Base-by-base conservation (phyloP, 1,284 basidiomycete genomes). In the Xerocomus amazonicus region DNA sequence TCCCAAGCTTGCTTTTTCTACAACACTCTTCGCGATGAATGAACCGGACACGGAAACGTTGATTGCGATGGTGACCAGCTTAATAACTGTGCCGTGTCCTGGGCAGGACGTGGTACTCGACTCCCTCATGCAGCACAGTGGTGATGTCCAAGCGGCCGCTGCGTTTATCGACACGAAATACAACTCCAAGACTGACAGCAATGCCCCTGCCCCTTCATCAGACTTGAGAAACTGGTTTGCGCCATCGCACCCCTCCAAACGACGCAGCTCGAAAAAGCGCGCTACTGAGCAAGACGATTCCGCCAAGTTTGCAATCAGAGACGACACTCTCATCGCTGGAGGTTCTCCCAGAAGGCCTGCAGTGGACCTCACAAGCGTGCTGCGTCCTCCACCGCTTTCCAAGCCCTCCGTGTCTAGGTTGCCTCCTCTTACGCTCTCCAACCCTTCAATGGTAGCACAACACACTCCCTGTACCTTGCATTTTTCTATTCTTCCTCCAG, bases 401-500 rank as follows among this genome's bases (percentile, higher is more conserved):
- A 59, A 73, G 55, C 59, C 71, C 59, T 61, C 65, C 53, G 47
- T 66, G 38, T 68, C 71, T 41, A 71, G 72, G 58, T 59, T 79
- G 49, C 73, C 76, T 36, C 78, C 88, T 47, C 57, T 92, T 52
- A 74, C 72, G 45, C 71, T 87, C 33, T 63, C 75, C 47, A 77
- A 70, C 53, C 78, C 84, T 50, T 64, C 77, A 48, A 70, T 90
- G 71, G 74, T 92, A 43, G 71, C 82, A 56, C 61, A 86, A 63
- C 75, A 89, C 69, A 83, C 80, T 0, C 87, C 91, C 0, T 92
- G 90, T 60, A 91, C 90, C 1, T 67, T 87, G 34, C 83, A 90
- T 63, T 67, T 72, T 16, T 84, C 84, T 26, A 63, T 85, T 28
- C 73, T 91, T 6, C 86, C 88, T 6, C 75, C 79, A 4, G 81